Conservation (phyloP, 768 basidiomycete species). For the Mycena polygramma region DNA sequence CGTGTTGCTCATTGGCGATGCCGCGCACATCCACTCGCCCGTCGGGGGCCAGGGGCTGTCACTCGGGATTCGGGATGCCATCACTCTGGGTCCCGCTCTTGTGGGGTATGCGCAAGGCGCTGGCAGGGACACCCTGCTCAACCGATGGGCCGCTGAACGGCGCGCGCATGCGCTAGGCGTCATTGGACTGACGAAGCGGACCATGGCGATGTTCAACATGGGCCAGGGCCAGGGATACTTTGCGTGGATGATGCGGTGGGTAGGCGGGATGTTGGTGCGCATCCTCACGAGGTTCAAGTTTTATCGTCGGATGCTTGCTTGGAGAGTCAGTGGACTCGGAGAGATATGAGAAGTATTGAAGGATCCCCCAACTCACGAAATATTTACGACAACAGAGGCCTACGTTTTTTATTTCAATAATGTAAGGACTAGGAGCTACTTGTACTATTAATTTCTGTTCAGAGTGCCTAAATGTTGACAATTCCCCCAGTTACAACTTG, state of each 20-base stretch:
- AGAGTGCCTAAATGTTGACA: no score
- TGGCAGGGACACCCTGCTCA: slow-evolving; percentile 46
- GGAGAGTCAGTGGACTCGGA: neutral
- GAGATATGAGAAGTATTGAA: neutral
- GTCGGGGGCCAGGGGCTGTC: slow-evolving; percentile 72
- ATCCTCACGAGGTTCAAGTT: neutral
- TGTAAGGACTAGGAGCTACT: no score
- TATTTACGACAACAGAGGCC: no score
- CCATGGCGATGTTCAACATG: neutral
- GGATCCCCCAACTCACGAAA: no score
- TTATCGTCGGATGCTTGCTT: neutral
- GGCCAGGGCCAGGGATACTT: neutral
- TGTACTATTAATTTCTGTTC: no score
- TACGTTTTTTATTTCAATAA: no score
- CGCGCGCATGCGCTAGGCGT: slow-evolving; percentile 55
- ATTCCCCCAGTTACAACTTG: no score
- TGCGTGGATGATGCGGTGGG: slow-evolving; percentile 3
- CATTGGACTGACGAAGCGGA: slow-evolving; percentile 55
- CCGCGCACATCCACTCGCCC: slow-evolving; percentile 68
- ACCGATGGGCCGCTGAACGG: slow-evolving; percentile 51
- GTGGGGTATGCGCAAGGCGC: slow-evolving; percentile 18
- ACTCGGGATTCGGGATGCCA: slow-evolving; percentile 67
- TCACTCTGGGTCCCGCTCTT: slow-evolving; percentile 59
- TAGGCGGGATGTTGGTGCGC: neutral
- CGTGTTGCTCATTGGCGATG: slow-evolving; percentile 54